phyloP scores from a whole-genome alignment of 139 green algal genomes.

The Yamagishiella unicocca region DNA sequence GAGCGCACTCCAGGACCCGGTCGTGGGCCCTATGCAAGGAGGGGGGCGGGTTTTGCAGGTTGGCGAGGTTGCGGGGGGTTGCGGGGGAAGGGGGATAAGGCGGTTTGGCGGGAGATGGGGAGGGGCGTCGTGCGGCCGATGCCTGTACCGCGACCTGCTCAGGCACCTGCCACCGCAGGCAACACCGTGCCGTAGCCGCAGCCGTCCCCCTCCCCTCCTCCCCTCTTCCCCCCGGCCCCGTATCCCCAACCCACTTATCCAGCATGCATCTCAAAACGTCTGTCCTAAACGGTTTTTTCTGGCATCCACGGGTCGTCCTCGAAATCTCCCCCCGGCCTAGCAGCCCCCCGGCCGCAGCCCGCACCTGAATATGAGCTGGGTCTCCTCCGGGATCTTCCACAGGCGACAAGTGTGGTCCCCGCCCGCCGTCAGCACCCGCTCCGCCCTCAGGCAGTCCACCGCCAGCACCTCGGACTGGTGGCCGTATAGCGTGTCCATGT shows the following conservation, averaged over 20 bases:
- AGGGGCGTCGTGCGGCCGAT: not conserved
- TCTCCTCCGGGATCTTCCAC: constrained; percentile 98
- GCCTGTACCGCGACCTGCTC: no score
- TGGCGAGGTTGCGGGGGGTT: not conserved
- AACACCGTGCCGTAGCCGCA: no score
- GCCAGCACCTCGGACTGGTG: constrained; percentile 85
- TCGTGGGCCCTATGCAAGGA: constrained; percentile 46
- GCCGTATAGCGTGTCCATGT: constrained; percentile 96
- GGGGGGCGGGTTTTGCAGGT: no score
- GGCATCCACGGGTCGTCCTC: not conserved
- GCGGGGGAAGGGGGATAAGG: not conserved
- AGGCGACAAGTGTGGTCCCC: constrained; percentile 90
- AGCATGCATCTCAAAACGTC: no score
- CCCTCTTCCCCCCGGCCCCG: no score
- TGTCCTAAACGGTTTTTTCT: no score
- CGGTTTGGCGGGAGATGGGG: not conserved
- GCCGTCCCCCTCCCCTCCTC: no score
- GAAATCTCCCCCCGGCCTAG: not conserved
- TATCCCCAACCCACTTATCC: no score
- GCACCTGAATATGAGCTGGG: constrained; percentile 94
- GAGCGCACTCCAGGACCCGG: constrained; percentile 75
- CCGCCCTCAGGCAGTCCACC: constrained; percentile 78
- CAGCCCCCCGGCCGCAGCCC: not conserved
- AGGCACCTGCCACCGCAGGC: no score
- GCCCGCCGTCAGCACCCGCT: constrained; percentile 83